Evolutionary conservation across 106 monocot species (phyloP).

Genomic region (Dendrobium catenatum): DNA sequence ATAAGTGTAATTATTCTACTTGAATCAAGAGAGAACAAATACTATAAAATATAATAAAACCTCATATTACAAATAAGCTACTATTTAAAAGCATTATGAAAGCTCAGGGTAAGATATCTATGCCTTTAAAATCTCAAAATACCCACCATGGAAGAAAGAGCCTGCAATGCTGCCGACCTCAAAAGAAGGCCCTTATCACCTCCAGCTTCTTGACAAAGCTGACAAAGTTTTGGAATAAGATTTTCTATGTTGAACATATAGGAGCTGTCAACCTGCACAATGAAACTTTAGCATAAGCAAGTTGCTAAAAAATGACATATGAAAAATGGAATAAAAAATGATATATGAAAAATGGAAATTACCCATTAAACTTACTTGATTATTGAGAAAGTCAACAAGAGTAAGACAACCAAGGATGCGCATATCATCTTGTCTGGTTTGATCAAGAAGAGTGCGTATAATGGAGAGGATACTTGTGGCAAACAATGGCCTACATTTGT

Average conservation of each 20-base stretch:
- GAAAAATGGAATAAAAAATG: neutral
- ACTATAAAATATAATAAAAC: neutral
- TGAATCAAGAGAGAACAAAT: neutral
- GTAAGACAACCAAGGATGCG: slow-evolving; percentile 70
- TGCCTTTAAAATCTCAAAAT: neutral
- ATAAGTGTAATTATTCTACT: neutral
- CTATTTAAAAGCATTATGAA: neutral
- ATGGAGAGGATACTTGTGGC: slow-evolving; percentile 62
- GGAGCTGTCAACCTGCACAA: slow-evolving; percentile 66
- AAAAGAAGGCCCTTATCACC: slow-evolving; percentile 48
- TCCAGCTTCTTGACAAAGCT: slow-evolving; percentile 61
- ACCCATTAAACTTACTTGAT: slow-evolving; percentile 45
- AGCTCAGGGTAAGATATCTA: neutral
- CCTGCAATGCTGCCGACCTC: slow-evolving; percentile 72
- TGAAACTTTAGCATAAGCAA: slow-evolving; percentile 11
- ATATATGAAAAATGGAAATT: neutral
- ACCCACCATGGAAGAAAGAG: slow-evolving; percentile 86
- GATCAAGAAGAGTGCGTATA: slow-evolving; percentile 70
- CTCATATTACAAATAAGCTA: neutral
- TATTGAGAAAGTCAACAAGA: slow-evolving; percentile 84
- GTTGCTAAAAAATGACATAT: neutral
- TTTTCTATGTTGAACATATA: slow-evolving; percentile 95
- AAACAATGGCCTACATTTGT: slow-evolving; percentile 62
- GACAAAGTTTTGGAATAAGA: slow-evolving; percentile 82
- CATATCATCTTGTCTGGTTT: slow-evolving; percentile 66